A percentile compares a stretch with the other conserved stretches of the same genome.
Conservation (phyloP, 805 yeast species). For the Schwanniomyces vanrijiae region DNA sequence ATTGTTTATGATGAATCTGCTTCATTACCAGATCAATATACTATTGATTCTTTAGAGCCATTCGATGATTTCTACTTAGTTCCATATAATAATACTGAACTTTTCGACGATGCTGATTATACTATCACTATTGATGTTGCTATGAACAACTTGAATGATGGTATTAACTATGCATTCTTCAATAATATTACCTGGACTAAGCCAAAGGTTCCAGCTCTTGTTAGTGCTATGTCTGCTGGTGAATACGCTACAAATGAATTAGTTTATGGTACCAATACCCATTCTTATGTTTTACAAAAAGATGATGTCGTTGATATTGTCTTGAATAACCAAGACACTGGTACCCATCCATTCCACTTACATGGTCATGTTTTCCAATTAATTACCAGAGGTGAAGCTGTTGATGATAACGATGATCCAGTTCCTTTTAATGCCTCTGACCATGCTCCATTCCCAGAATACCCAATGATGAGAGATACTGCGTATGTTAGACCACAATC, state of each 20-base stretch:
- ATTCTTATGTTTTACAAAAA: constrained; percentile 56
- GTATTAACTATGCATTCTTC: constrained; percentile 76
- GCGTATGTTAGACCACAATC: constrained; percentile 67
- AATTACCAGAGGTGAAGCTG: constrained; percentile 50
- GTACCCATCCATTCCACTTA: constrained; percentile 77
- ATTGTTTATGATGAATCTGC: constrained; percentile 47
- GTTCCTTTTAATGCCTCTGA: constrained; percentile 38
- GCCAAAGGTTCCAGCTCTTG: constrained; percentile 72
- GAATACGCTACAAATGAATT: constrained; percentile 50
- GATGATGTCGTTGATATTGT: constrained; percentile 74
- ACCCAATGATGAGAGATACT: constrained; percentile 72
- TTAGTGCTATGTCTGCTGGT: constrained; percentile 64
- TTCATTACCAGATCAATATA: constrained; percentile 17
- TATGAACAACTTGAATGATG: constrained; percentile 72
- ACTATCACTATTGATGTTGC: constrained; percentile 57
- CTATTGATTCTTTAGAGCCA: constrained; percentile 33
- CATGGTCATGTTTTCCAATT: constrained; percentile 75
- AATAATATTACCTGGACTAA: constrained; percentile 61
- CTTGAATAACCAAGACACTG: constrained; percentile 75
- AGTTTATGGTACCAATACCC: constrained; percentile 76
- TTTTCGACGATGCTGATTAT: constrained; percentile 62
- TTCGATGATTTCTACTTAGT: constrained; percentile 77
- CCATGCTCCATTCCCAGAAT: constrained; percentile 48
- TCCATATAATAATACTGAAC: constrained; percentile 55
- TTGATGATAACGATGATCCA: constrained; percentile 57